These are phyloP conservation scores for Fomitiporia mediterranea DNA, from an alignment of 1,284 basidiomycete genomes.

Conservation along the genomic window DNA sequence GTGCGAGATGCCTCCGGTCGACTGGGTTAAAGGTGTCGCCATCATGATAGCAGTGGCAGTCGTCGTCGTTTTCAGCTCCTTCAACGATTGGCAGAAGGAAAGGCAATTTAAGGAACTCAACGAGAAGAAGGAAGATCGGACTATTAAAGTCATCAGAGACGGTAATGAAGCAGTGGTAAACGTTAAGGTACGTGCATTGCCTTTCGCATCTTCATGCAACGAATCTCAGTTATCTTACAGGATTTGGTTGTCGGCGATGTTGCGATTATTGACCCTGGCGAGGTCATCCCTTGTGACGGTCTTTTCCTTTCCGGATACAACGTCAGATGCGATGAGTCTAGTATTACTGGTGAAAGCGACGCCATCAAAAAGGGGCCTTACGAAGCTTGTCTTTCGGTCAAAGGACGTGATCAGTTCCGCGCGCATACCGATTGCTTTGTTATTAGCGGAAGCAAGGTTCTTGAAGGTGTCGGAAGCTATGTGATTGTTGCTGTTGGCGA, in stretches of 20 bases:
- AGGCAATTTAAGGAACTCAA: slow-evolving; percentile 85
- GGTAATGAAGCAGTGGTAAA: slow-evolving; percentile 71
- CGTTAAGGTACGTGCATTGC: slow-evolving; percentile 57
- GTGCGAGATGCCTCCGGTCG: slow-evolving; percentile 59
- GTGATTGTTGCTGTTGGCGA: slow-evolving; percentile 86
- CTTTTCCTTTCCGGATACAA: slow-evolving; percentile 91
- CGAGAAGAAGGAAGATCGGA: slow-evolving; percentile 64
- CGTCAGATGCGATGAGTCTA: slow-evolving; percentile 94
- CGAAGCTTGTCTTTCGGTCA: slow-evolving; percentile 56
- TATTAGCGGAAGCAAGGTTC: slow-evolving; percentile 89
- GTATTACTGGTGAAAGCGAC: slow-evolving; percentile 94
- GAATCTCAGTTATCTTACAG: slow-evolving; percentile 31
- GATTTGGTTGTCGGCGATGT: slow-evolving; percentile 94
- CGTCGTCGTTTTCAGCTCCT: slow-evolving; percentile 81
- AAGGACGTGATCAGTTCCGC: neutral
- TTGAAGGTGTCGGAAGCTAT: slow-evolving; percentile 92
- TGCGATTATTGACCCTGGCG: slow-evolving; percentile 88
- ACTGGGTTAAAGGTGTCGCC: slow-evolving; percentile 88
- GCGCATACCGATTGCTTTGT: slow-evolving; percentile 88
- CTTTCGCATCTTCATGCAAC: neutral
- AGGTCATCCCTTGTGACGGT: slow-evolving; percentile 94
- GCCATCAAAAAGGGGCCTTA: slow-evolving; percentile 88
- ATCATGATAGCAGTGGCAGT: slow-evolving; percentile 88
- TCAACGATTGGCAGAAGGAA: slow-evolving; percentile 98
- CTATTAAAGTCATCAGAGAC: slow-evolving; percentile 85